Conservation (phyloP, 345 rosid species). For the Dimocarpus longan region DNA sequence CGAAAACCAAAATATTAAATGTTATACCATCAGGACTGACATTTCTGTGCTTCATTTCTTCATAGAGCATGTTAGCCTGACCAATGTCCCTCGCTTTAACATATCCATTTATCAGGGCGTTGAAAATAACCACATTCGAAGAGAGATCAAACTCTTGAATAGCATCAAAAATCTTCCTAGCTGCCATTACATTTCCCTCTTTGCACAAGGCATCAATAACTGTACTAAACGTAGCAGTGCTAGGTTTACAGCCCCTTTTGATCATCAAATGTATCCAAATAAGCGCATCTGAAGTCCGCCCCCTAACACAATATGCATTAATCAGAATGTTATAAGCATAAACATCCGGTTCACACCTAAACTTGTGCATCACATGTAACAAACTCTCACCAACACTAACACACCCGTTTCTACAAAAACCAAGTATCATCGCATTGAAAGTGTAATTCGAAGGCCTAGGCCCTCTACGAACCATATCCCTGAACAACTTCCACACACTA, state of each 20-base stretch:
- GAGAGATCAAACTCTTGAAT: constrained; percentile 49
- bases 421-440: constrained; percentile 57
- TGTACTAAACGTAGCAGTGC: constrained; percentile 47
- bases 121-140: constrained; percentile 51
- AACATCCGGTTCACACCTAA: constrained; percentile 55
- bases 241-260: constrained; percentile 53
- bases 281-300: constrained; percentile 44
- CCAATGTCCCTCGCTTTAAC: constrained; percentile 61
- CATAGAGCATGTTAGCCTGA: constrained; percentile 55
- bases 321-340: constrained; percentile 64
- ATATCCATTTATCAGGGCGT: constrained; percentile 66
- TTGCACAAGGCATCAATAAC: constrained; percentile 59
- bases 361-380: constrained; percentile 60
- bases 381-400: constrained; percentile 54
- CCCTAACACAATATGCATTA: constrained; percentile 52
- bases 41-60: constrained; percentile 58
- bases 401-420: constrained; percentile 59
- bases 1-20: constrained; percentile 63
- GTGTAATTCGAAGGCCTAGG: constrained; percentile 49
- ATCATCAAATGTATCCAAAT: constrained; percentile 58
- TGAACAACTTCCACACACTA: constrained; percentile 65
- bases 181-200: constrained; percentile 56
- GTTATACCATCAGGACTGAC: constrained; percentile 65
- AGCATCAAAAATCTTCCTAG: constrained; percentile 50
- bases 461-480: constrained; percentile 58